Percentiles rank a stretch among this genome's conserved stretches.
These are phyloP conservation scores for Salix koriyanagi DNA, from an alignment of 345 rosid species.

Conservation along the genomic window DNA sequence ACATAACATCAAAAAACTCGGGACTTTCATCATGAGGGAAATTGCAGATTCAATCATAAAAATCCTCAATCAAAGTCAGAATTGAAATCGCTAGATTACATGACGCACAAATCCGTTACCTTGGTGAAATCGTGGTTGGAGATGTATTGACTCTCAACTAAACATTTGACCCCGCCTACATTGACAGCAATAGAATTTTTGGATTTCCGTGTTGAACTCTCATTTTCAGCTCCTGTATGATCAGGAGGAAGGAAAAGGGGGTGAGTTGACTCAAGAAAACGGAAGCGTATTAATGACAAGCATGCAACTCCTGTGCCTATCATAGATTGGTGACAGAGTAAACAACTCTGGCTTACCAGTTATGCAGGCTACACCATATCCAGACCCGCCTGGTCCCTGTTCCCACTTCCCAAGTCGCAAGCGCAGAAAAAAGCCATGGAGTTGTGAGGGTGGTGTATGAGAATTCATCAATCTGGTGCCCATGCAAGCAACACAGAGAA, in stretches of 20 bases:
- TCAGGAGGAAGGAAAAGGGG: neutral
- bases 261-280: neutral
- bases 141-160: conserved; percentile 66
- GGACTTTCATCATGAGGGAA: neutral
- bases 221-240: conserved; percentile 31
- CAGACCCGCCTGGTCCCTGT: conserved; percentile 64
- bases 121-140: conserved; percentile 81
- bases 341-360: conserved; percentile 37
- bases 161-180: conserved; percentile 54
- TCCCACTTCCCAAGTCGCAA: conserved; percentile 79
- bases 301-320: neutral
- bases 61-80: neutral
- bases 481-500: neutral
- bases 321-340: neutral
- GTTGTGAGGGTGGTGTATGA: conserved; percentile 39
- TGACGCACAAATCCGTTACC: conserved; percentile 30
- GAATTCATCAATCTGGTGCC: conserved; percentile 60
- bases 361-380: conserved; percentile 70
- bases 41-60: neutral
- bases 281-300: neutral
- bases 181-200: conserved; percentile 41
- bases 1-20: neutral
- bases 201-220: conserved; percentile 21
- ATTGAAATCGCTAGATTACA: neutral
- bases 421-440: conserved; percentile 75